These are phyloP conservation scores for Cyberlindnera saturnus DNA, from an alignment of 805 yeast species.

Conservation along the genomic window DNA sequence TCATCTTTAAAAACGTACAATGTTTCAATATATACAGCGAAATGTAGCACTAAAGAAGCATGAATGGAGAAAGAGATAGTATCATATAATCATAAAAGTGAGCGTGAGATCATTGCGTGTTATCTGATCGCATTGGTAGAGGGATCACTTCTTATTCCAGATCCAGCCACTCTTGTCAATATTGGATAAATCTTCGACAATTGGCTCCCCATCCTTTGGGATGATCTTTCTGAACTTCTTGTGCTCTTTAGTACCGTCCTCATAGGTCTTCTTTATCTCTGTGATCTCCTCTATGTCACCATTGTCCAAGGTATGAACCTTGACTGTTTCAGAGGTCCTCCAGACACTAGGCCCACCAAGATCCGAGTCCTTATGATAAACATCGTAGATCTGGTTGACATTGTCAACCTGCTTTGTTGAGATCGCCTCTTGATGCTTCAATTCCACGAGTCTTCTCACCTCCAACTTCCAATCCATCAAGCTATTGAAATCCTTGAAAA, in stretches of 20 bases:
- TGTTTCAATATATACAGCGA: too few species aligned
- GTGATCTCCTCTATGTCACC: slow-evolving; percentile 39
- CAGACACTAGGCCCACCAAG: slow-evolving; percentile 17
- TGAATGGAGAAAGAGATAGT: too few species aligned
- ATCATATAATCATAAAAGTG: not conserved
- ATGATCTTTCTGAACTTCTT: slow-evolving; percentile 32
- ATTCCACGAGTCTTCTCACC: slow-evolving; percentile 41
- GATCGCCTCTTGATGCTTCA: slow-evolving; percentile 26
- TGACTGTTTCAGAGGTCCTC: slow-evolving; percentile 33
- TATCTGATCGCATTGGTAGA: not conserved
- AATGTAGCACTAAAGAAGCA: too few species aligned
- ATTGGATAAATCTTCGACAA: slow-evolving; percentile 19
- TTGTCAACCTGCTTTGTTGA: slow-evolving; percentile 10
- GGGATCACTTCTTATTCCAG: slow-evolving; percentile 14
- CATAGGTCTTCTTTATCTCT: slow-evolving; percentile 30
- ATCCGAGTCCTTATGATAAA: slow-evolving; percentile 20
- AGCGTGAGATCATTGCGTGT: not conserved
- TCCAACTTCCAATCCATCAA: slow-evolving; percentile 62
- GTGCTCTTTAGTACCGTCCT: slow-evolving; percentile 37
- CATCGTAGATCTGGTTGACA: slow-evolving; percentile 16
- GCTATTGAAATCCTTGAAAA: slow-evolving; percentile 59
- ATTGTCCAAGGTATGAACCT: slow-evolving; percentile 32
- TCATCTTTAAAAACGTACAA: too few species aligned
- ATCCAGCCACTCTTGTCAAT: slow-evolving; percentile 14
- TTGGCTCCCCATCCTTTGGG: slow-evolving; percentile 33